A percentile compares a stretch with the other conserved stretches of the same genome.
phyloP scores from a whole-genome alignment of 2,329 filamentous ascomycete species.

The Botryotinia convoluta region DNA sequence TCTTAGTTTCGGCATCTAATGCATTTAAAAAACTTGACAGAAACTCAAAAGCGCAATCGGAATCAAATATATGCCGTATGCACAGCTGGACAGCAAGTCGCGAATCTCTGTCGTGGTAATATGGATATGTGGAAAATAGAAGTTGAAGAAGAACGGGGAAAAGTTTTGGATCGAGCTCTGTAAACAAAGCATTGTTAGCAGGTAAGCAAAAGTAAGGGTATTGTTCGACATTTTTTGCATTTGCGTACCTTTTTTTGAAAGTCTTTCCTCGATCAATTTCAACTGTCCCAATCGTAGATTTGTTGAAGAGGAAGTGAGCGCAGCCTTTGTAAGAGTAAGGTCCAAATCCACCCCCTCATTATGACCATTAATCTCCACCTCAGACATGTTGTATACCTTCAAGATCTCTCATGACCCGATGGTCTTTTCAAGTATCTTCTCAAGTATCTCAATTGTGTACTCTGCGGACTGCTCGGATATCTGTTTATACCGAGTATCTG shows the following conservation, averaged over 20 bases:
- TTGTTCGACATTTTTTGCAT: conserved; percentile 26
- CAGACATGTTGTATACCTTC: conserved; percentile 47
- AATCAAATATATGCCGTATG: conserved; percentile 64
- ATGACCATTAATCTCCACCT: conserved; percentile 46
- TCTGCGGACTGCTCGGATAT: background rate
- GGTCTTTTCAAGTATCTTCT: conserved; percentile 5
- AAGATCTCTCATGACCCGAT: conserved; percentile 36
- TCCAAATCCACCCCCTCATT: conserved; percentile 51
- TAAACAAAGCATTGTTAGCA: conserved; percentile 2
- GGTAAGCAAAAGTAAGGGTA: conserved; percentile 2
- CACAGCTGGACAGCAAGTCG: conserved; percentile 80
- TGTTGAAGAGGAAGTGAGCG: conserved; percentile 62
- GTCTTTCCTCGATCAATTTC: conserved; percentile 54
- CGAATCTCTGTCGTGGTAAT: conserved; percentile 83
- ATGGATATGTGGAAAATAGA: conserved; percentile 82
- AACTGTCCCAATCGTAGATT: conserved; percentile 53
- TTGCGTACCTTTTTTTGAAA: conserved; percentile 51
- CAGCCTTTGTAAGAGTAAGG: conserved; percentile 48
- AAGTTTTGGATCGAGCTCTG: conserved; percentile 41
- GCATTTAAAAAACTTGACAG: conserved; percentile 64
- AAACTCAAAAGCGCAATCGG: conserved; percentile 52
- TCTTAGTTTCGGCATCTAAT: conserved; percentile 70
- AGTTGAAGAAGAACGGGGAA: conserved; percentile 61
- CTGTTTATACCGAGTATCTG: background rate
- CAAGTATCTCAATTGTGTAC: background rate